A percentile compares a stretch with the other conserved stretches of the same genome.
Evolutionary conservation across 1,284 basidiomycete genomes (phyloP).

Genomic region (Porodaedalea pini): DNA sequence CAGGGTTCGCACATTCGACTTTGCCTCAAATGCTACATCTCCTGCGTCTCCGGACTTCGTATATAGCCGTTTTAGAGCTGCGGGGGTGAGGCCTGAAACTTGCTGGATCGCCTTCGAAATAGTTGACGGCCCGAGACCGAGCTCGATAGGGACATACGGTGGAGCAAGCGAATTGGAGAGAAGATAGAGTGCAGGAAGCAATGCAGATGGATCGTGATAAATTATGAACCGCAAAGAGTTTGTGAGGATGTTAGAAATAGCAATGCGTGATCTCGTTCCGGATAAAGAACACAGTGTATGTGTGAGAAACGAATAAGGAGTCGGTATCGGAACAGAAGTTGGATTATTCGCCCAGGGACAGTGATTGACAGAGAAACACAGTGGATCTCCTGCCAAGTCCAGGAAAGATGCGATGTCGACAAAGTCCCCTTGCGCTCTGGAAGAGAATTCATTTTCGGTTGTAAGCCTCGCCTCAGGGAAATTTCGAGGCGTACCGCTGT

Average conservation of each 20-base stretch:
- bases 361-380: constrained; percentile 7
- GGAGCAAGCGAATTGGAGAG: constrained; percentile 85
- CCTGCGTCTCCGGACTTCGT: constrained; percentile 71
- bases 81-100: constrained; percentile 72
- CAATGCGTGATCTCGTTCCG: constrained; percentile 77
- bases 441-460: neutral
- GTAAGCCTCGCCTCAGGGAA: neutral
- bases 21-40: constrained; percentile 83
- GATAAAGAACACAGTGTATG: constrained; percentile 73
- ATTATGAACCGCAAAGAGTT: constrained; percentile 76
- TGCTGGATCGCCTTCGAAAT: constrained; percentile 80
- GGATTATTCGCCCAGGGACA: constrained; percentile 11
- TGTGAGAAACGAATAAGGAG: constrained; percentile 82
- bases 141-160: constrained; percentile 69
- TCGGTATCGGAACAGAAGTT: constrained; percentile 27
- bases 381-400: constrained; percentile 13
- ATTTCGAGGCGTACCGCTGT: neutral
- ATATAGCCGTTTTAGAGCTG: constrained; percentile 65
- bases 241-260: constrained; percentile 77
- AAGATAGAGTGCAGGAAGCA: constrained; percentile 84
- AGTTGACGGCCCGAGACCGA: constrained; percentile 74
- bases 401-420: constrained; percentile 13
- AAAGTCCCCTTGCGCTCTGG: neutral
- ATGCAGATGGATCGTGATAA: constrained; percentile 62
- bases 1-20: constrained; percentile 73